Evolutionary conservation across 768 basidiomycete species (phyloP).

Genomic region (Auricularia sp.): DNA sequence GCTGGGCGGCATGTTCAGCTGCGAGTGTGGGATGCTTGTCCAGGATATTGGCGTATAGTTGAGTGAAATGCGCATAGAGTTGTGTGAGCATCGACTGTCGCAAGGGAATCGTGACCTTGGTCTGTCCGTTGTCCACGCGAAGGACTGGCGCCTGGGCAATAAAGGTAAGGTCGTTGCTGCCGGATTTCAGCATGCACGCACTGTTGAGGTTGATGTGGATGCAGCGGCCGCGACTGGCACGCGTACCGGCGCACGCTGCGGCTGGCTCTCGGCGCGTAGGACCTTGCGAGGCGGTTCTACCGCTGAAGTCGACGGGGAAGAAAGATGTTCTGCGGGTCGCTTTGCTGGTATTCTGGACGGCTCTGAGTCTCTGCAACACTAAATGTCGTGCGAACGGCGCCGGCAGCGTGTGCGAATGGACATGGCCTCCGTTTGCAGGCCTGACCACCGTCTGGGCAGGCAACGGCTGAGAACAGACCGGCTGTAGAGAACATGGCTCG

Average conservation of each 20-base stretch:
- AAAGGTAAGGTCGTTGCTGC: not conserved
- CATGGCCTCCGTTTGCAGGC: slow-evolving; percentile 46
- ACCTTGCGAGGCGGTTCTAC: slow-evolving; percentile 3
- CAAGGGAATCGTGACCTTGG: slow-evolving; percentile 61
- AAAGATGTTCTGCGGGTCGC: slow-evolving; percentile 5
- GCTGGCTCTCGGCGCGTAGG: not conserved
- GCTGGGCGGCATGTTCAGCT: slow-evolving; percentile 66
- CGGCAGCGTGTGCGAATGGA: slow-evolving; percentile 50
- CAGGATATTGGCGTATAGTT: slow-evolving; percentile 53
- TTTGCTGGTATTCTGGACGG: slow-evolving; percentile 1
- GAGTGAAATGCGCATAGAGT: slow-evolving; percentile 61
- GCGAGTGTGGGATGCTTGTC: slow-evolving; percentile 51
- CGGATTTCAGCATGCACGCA: slow-evolving; percentile 1
- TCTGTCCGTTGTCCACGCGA: slow-evolving; percentile 54
- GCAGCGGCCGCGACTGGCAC: slow-evolving; percentile 16
- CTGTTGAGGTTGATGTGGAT: slow-evolving; percentile 5
- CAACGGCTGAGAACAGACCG: not conserved
- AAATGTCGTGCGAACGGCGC: not conserved
- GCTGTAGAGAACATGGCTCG: slow-evolving; percentile 3
- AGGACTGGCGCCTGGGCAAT: slow-evolving; percentile 57
- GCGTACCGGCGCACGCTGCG: slow-evolving; percentile 25
- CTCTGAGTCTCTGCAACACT: not conserved
- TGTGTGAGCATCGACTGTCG: slow-evolving; percentile 74
- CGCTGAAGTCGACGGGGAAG: slow-evolving; percentile 25
- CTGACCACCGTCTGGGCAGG: not conserved